Base-by-base conservation (phyloP, 495 filamentous ascomycete genomes). In the Lasiosphaeria ovina region DNA sequence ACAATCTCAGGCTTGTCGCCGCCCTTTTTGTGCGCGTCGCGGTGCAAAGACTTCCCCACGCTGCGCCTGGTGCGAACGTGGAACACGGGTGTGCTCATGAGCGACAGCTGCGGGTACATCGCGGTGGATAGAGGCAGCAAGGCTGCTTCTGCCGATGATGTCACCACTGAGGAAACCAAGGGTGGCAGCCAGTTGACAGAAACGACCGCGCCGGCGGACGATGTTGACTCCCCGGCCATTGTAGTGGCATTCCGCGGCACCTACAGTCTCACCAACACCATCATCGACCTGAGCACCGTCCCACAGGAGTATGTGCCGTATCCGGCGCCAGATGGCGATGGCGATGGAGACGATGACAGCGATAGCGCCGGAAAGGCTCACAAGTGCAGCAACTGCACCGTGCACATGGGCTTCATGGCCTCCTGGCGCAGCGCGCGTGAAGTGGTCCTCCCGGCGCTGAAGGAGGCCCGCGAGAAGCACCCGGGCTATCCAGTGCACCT, bases 161-260 rank as follows among this genome's bases (percentile, higher is more conserved):
- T 11, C 50, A 9, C 24, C 24, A 58, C 62, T 38, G 24, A 24
- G 24, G 24, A 24, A 24, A 24, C 24, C 24, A 24, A 24, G 24
- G 24, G 24, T 24, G 24, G 24, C 24, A 24, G 24, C 24, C 24
- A 1, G 24, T 24, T 24, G 24, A 24, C 24, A 24, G 24, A 24
- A 24, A 24, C 24, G 24, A 24, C 24, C 24, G 24, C 24, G 24
- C 24, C 24, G 24, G 24, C 2, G 24, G 24, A 24, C 24, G 24
- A 24, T 24, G 24, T 24, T 24, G 24, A 24, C 24, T 63, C 70
- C 11, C 44, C 44, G 44, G 72, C 73, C 17, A 91, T 98, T 57
- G 80, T 98, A 34, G 80, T 98, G n/a, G 93, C 93, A 11, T 98
- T 98, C 66, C 85, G 94, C 17, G 94, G 95, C 10, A 98, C 94